phyloP scores from a whole-genome alignment of 2,329 filamentous ascomycete genomes.

The Canariomyces notabilis region DNA sequence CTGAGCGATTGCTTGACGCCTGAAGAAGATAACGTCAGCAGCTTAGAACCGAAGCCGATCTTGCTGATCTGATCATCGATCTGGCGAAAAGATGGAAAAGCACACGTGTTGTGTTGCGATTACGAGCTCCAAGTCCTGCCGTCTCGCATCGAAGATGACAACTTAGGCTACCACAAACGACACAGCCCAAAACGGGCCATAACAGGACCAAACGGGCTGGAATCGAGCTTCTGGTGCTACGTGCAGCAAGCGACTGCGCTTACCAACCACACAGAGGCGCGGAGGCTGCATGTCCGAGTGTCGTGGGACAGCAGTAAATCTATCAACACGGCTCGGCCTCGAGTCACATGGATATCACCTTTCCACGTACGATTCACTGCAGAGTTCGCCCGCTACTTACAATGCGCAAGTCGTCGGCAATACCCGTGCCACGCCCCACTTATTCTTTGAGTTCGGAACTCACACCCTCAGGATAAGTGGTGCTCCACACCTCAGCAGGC shows the following conservation, averaged over 20 bases:
- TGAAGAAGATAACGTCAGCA: conserved; percentile 6
- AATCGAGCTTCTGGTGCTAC: not conserved
- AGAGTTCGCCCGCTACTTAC: conserved; percentile 1
- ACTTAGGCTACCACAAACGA: too few relatives aligned
- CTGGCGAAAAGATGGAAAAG: too few relatives aligned
- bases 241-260: not conserved
- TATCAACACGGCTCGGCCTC: conserved; percentile 15
- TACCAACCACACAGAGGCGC: not conserved
- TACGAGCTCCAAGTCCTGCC: too few relatives aligned
- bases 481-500: too few relatives aligned
- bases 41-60: not conserved
- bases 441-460: not conserved
- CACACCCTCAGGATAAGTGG: too few relatives aligned
- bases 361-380: conserved; percentile 1
- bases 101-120: too few relatives aligned
- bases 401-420: not conserved
- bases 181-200: too few relatives aligned
- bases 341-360: conserved; percentile 2
- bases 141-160: too few relatives aligned
- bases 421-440: not conserved
- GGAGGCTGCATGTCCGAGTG: conserved; percentile 7
- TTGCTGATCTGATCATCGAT: too few relatives aligned
- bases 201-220: too few relatives aligned
- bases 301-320: not conserved
- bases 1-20: conserved; percentile 16